Conservation (phyloP, 768 basidiomycete genomes). For the Boletus rubroflammeus region DNA sequence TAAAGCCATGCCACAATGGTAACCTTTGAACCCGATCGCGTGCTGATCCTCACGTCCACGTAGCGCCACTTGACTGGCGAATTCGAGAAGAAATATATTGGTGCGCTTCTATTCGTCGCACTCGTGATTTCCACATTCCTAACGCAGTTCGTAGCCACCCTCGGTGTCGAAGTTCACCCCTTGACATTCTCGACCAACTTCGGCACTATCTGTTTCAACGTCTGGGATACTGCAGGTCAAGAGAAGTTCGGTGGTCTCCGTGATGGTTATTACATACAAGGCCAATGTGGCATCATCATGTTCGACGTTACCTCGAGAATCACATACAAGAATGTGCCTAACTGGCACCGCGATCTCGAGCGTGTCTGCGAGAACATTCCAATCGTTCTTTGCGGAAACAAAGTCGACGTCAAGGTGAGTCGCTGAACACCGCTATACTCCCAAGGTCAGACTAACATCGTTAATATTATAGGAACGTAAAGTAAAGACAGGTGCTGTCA, state of each 20-base stretch:
- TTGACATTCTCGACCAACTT: constrained; percentile 96
- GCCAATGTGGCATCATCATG: constrained; percentile 99
- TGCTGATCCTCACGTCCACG: constrained; percentile 47
- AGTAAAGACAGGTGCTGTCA: constrained; percentile 97
- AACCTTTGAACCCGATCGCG: constrained; percentile 41
- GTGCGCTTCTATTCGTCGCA: constrained; percentile 42
- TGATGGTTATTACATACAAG: constrained; percentile 95
- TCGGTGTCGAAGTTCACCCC: constrained; percentile 99
- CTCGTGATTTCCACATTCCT: constrained; percentile 13
- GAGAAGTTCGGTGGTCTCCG: constrained; percentile 99
- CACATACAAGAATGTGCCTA: constrained; percentile 99
- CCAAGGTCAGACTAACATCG: constrained; percentile 2
- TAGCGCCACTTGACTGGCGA: constrained; percentile 98
- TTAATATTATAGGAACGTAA: constrained; percentile 81
- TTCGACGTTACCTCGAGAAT: constrained; percentile 99
- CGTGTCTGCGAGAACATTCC: constrained; percentile 99
- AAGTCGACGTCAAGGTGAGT: constrained; percentile 97
- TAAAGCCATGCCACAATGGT: constrained; percentile 34
- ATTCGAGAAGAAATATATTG: constrained; percentile 99
- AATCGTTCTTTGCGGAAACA: constrained; percentile 99
- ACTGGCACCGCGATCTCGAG: constrained; percentile 99
- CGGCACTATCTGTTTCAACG: constrained; percentile 98
- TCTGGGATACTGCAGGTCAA: constrained; percentile 99
- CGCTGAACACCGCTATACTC: background rate
- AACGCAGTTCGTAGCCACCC: constrained; percentile 65